Conservation (phyloP, 1,284 basidiomycete species). For the Pseudozyma thailandica region DNA sequence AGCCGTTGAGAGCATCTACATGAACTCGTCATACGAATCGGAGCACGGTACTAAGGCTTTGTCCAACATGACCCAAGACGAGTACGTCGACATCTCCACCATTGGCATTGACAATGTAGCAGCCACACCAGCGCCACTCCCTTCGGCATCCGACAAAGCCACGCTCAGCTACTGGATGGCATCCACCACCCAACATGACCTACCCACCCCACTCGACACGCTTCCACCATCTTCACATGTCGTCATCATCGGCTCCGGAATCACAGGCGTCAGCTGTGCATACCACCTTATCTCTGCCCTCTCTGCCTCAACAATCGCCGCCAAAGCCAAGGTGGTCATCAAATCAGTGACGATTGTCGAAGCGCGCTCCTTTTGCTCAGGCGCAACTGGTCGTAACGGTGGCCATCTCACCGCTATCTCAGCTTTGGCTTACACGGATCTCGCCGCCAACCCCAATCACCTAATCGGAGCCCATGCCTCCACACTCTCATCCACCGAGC, state of each 20-base stretch:
- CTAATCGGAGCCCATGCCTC: conserved; percentile 5
- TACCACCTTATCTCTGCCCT: conserved; percentile 39
- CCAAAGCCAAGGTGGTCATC: neutral
- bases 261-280: conserved; percentile 49
- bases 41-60: neutral
- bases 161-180: conserved; percentile 51
- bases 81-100: conserved; percentile 39
- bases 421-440: conserved; percentile 44
- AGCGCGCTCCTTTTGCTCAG: conserved; percentile 51
- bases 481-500: neutral
- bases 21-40: too few species aligned
- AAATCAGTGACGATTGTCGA: conserved; percentile 37
- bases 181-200: conserved; percentile 6
- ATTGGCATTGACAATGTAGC: conserved; percentile 32
- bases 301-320: neutral
- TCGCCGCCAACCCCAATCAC: conserved; percentile 42
- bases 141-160: conserved; percentile 10
- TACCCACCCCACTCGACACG: conserved; percentile 4
- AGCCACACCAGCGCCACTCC: conserved; percentile 17
- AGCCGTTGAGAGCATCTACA: too few species aligned
- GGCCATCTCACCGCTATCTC: conserved; percentile 56
- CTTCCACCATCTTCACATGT: conserved; percentile 16
- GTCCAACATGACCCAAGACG: neutral
- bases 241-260: conserved; percentile 50
- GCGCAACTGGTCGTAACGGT: conserved; percentile 57